Evolutionary conservation across 805 yeast species (phyloP).

Genomic region (Lipomyces mesembrius): DNA sequence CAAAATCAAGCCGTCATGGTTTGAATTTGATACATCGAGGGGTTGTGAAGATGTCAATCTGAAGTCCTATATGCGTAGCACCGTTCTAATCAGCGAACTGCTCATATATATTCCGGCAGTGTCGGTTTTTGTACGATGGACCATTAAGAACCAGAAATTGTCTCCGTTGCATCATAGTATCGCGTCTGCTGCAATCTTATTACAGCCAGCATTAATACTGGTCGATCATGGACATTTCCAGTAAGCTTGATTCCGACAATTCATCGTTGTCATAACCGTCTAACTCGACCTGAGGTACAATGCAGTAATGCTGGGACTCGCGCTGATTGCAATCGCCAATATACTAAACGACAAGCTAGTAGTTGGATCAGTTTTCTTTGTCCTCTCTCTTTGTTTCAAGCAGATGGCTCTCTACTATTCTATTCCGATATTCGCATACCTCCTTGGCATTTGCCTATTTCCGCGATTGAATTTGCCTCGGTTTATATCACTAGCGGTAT

Average conservation of each 20-base stretch:
- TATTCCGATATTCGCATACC: conserved; percentile 81
- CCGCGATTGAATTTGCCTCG: conserved; percentile 60
- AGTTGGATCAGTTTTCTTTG: conserved; percentile 76
- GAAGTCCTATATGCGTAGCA: conserved; percentile 82
- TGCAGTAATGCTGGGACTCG: conserved; percentile 88
- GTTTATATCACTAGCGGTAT: conserved; percentile 63
- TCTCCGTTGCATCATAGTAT: conserved; percentile 44
- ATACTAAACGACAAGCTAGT: conserved; percentile 66
- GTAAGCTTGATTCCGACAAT: conserved; percentile 25
- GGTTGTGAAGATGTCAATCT: conserved; percentile 71
- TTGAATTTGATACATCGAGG: conserved; percentile 69
- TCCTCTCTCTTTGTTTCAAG: conserved; percentile 78
- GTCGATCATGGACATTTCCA: conserved; percentile 98
- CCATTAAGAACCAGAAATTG: conserved; percentile 60
- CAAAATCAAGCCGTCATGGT: conserved; percentile 71
- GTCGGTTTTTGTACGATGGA: conserved; percentile 68
- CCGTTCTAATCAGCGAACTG: conserved; percentile 77
- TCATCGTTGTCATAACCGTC: neutral
- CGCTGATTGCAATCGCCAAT: conserved; percentile 68
- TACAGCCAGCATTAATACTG: conserved; percentile 80
- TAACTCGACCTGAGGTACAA: conserved; percentile 55
- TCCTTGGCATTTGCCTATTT: conserved; percentile 59
- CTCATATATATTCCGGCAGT: conserved; percentile 80
- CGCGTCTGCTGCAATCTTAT: conserved; percentile 64
- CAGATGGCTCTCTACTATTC: conserved; percentile 96